Base-by-base conservation (phyloP, 2,329 filamentous ascomycete genomes). In the Cytospora mali region DNA sequence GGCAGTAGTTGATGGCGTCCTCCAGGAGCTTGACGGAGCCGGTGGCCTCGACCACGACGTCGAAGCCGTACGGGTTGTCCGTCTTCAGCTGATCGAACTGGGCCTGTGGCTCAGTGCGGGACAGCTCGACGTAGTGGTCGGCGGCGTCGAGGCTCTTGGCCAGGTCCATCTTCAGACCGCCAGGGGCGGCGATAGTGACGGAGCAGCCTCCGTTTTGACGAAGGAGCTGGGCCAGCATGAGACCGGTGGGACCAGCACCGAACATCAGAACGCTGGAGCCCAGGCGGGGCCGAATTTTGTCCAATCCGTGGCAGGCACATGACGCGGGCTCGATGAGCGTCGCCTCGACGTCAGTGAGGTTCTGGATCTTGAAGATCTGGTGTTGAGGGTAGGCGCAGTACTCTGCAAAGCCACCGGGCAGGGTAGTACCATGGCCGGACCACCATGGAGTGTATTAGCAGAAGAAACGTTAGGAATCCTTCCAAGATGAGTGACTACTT, bases 381-480 rank as follows among this genome's bases (percentile, higher is more conserved):
- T 75, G 78, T 58, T 80, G 78, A 13, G 80, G 78, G 69, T 81
- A 82, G 35, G 79, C 78, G 68, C 79, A 80, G 79, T 90, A 92
- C 74, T 91, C 88, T 56, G 88, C 89, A 69, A 91, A 91, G 31
- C 88, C 88, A 68, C 88, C 88, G 66, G 88, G 84, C 75, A 90
- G 80, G 67, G 83, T 86, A n/a, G 86, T 84, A 68, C 84, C 87
- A 68, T 89, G 87, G 23, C 85, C 86, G 68, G 86, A 82, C 74
- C 89, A 88, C 71, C 77, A 31, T n/a, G 31, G 31, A 3, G 11
- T 53, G 64, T 28, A 46, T 46, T 18, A 67, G 59, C 62, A n/a
- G 51, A n/a, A 56, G 51, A 55, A 51, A 42, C 4, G 53, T 16
- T 29, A 33, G 51, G 48, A 31, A 16, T 6, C 18, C 23, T 31